These are phyloP conservation scores for Arthrobotrys sphaeroides DNA, from an alignment of 2,329 filamentous ascomycete genomes.

Conservation along the genomic window DNA sequence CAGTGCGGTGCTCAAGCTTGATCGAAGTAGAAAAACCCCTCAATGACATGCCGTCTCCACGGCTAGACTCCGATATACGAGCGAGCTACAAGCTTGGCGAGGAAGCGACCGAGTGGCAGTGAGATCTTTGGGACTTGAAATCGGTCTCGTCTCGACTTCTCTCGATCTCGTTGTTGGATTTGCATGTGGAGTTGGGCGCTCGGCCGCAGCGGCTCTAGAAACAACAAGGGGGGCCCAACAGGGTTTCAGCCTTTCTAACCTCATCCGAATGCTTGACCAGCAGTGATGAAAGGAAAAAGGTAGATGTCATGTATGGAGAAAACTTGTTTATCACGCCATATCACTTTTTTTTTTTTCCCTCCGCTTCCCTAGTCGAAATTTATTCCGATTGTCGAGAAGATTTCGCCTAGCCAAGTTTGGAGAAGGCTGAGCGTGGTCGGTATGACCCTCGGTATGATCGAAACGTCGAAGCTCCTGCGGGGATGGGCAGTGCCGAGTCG, in stretches of 20 bases:
- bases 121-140: conserved; percentile 17
- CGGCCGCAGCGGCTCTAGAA: conserved; percentile 37
- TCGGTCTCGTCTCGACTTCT: not conserved
- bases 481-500: conserved; percentile 17
- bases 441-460: not conserved
- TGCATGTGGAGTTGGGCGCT: not conserved
- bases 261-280: not conserved
- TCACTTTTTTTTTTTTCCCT: not conserved
- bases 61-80: conserved; percentile 29
- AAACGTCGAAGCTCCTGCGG: conserved; percentile 10
- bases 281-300: not conserved
- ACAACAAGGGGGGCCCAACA: conserved; percentile 33
- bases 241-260: conserved; percentile 24
- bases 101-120: conserved; percentile 37
- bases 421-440: conserved; percentile 28
- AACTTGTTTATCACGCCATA: conserved; percentile 16
- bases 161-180: not conserved
- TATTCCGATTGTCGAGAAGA: not conserved
- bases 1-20: not conserved
- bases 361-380: too few species aligned
- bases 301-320: conserved; percentile 19
- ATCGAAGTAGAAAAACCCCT: too few species aligned
- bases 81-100: conserved; percentile 4
- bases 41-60: not conserved
- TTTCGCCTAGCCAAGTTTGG: conserved; percentile 48